Percentiles rank a stretch among this genome's conserved stretches.
Evolutionary conservation across 2,329 filamentous ascomycete species (phyloP).

Genomic region (Fusarium sp.): DNA sequence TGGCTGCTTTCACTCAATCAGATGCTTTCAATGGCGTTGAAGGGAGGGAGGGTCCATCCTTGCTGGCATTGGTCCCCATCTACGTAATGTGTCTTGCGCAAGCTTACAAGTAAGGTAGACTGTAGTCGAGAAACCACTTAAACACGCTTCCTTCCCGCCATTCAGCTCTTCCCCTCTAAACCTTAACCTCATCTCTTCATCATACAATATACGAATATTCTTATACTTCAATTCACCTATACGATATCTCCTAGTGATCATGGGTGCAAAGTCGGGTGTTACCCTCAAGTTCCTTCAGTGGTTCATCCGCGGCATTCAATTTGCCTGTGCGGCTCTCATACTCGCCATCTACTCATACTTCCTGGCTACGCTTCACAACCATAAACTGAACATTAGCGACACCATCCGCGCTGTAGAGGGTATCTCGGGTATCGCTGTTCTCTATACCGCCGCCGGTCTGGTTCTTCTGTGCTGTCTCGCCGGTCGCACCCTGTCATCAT

Average conservation of each 20-base stretch:
- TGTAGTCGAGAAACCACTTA: slow-evolving; percentile 31
- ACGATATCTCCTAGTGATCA: slow-evolving; percentile 34
- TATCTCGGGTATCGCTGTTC: slow-evolving; percentile 79
- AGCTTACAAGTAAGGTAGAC: not conserved
- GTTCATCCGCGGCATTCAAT: slow-evolving; percentile 80
- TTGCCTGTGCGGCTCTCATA: slow-evolving; percentile 80
- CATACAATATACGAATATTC: slow-evolving; percentile 4
- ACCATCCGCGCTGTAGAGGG: slow-evolving; percentile 83
- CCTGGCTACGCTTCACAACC: slow-evolving; percentile 78
- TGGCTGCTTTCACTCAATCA: slow-evolving; percentile 26
- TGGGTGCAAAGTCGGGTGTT: slow-evolving; percentile 57
- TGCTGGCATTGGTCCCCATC: slow-evolving; percentile 3
- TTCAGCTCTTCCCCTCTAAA: not conserved
- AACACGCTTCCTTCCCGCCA: slow-evolving; percentile 17
- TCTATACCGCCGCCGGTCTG: slow-evolving; percentile 83
- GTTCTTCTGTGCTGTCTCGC: slow-evolving; percentile 85
- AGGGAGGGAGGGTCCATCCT: slow-evolving; percentile 9
- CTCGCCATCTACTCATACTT: slow-evolving; percentile 89
- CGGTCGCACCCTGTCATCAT: slow-evolving; percentile 80
- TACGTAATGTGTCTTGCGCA: slow-evolving; percentile 46
- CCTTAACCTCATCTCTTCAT: not conserved
- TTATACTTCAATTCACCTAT: not conserved
- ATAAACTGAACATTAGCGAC: slow-evolving; percentile 73
- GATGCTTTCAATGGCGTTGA: slow-evolving; percentile 18
- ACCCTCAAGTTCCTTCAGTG: slow-evolving; percentile 79